Evolutionary conservation across 495 filamentous ascomycete genomes (phyloP).

Genomic region (Lasiosphaeria miniovina): DNA sequence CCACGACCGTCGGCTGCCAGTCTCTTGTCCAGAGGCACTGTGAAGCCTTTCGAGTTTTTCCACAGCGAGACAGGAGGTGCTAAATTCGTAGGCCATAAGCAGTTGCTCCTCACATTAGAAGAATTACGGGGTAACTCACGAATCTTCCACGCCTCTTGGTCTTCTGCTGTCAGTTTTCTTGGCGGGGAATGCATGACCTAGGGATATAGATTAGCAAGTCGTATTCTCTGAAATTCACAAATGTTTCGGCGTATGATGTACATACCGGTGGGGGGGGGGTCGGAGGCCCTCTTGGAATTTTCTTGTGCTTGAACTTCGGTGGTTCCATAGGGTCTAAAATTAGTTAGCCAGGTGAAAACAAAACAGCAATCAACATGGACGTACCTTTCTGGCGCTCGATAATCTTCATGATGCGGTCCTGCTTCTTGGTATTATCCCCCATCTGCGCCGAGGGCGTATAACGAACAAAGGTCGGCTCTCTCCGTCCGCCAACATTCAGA

Average conservation of each 20-base stretch:
- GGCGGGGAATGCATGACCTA: slow-evolving; percentile 88
- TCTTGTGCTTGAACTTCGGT: slow-evolving; percentile 97
- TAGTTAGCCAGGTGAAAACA: neutral
- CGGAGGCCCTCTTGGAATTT: slow-evolving; percentile 92
- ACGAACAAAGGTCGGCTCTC: slow-evolving; percentile 88
- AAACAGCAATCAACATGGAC: neutral
- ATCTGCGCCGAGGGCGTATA: slow-evolving; percentile 97
- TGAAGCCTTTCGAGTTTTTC: slow-evolving; percentile 99
- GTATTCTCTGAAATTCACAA: neutral
- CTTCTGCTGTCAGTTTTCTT: slow-evolving; percentile 90
- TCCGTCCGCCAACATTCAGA: slow-evolving; percentile 69
- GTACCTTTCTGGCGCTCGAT: slow-evolving; percentile 73
- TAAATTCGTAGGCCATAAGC: slow-evolving; percentile 5
- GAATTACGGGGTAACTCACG: slow-evolving; percentile 15
- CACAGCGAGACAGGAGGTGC: slow-evolving; percentile 91
- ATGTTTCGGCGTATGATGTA: neutral
- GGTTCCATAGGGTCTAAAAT: slow-evolving; percentile 87
- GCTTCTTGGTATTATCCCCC: slow-evolving; percentile 83
- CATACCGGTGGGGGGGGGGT: slow-evolving; percentile 77
- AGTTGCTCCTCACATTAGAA: neutral
- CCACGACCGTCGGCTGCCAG: slow-evolving; percentile 93
- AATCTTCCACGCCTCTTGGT: slow-evolving; percentile 96
- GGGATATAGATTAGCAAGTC: slow-evolving; percentile 1
- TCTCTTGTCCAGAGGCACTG: slow-evolving; percentile 93
- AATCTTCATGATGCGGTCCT: slow-evolving; percentile 98